A percentile compares a stretch with the other conserved stretches of the same genome.
phyloP scores from a whole-genome alignment of 2,329 filamentous ascomycete species.

The Sordariomycetes sp. region DNA sequence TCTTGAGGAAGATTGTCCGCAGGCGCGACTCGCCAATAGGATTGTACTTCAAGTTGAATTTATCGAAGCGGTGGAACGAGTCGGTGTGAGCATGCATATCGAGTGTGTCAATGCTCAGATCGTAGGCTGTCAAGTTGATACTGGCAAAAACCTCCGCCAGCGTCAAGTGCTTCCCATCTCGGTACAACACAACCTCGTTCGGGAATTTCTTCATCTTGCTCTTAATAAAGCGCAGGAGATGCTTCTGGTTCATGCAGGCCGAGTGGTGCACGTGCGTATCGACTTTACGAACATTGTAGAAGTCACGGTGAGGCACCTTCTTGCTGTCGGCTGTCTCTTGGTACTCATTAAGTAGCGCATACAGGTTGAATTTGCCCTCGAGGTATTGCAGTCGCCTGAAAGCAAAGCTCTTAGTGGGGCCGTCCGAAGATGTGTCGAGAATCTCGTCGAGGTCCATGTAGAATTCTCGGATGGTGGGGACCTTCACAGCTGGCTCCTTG shows the following conservation, averaged over 20 bases:
- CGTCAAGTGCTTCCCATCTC: conserved; percentile 88
- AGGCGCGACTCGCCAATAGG: conserved; percentile 91
- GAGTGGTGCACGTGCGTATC: conserved; percentile 99
- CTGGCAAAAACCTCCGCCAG: conserved; percentile 91
- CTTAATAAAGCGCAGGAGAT: conserved; percentile 96
- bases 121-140: conserved; percentile 94
- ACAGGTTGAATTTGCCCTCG: conserved; percentile 95
- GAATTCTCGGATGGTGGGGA: conserved; percentile 91
- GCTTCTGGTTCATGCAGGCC: conserved; percentile 99
- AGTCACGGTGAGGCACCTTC: conserved; percentile 93
- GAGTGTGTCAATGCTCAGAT: conserved; percentile 93
- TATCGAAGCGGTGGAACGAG: conserved; percentile 97
- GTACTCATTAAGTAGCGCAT: conserved; percentile 88
- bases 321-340: conserved; percentile 98
- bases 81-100: conserved; percentile 99
- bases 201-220: conserved; percentile 99
- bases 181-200: conserved; percentile 84
- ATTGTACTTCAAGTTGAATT: conserved; percentile 99
- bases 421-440: conserved; percentile 83
- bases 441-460: conserved; percentile 91
- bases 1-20: conserved; percentile 97
- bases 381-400: conserved; percentile 91
- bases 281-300: conserved; percentile 98
- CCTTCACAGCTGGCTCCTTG: conserved; percentile 61
- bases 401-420: conserved; percentile 93